Conservation (phyloP, 345 rosid species). For the Toxicodendron radicans region DNA sequence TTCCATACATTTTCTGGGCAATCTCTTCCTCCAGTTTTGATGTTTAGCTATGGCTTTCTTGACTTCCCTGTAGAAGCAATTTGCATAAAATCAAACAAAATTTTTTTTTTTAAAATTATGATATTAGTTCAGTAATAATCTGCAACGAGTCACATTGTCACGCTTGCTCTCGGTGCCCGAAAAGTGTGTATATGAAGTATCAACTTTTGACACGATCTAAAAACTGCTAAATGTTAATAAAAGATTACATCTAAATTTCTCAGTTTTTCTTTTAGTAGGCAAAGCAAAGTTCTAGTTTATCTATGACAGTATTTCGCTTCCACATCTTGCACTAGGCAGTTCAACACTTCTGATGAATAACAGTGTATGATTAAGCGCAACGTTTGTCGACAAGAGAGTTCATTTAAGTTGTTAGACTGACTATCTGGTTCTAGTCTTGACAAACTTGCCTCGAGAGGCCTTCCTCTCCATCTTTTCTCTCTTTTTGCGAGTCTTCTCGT, state of each 20-base stretch:
- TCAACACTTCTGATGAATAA: background rate
- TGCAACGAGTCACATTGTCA: too few species aligned
- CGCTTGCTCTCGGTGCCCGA: background rate
- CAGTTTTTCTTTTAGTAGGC: background rate
- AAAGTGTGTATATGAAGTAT: background rate
- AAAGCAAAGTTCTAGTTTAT: background rate
- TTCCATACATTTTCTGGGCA: too few species aligned
- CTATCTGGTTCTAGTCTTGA: conserved; percentile 61
- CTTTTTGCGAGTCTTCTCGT: conserved; percentile 83
- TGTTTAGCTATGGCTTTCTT: too few species aligned
- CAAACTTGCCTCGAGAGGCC: conserved; percentile 63
- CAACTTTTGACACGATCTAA: background rate
- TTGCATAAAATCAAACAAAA: too few species aligned
- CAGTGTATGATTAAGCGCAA: background rate
- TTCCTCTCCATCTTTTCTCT: conserved; percentile 93
- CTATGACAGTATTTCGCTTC: background rate
- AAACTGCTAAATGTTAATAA: background rate
- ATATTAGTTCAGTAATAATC: too few species aligned
- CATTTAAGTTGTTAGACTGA: background rate
- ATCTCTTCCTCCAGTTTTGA: too few species aligned
- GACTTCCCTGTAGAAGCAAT: too few species aligned
- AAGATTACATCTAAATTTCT: background rate
- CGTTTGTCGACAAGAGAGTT: background rate
- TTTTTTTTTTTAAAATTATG: too few species aligned
- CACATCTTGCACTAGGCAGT: background rate